phyloP scores from a whole-genome alignment of 2,329 filamentous ascomycete species.

The Hypoxylon sp. region DNA sequence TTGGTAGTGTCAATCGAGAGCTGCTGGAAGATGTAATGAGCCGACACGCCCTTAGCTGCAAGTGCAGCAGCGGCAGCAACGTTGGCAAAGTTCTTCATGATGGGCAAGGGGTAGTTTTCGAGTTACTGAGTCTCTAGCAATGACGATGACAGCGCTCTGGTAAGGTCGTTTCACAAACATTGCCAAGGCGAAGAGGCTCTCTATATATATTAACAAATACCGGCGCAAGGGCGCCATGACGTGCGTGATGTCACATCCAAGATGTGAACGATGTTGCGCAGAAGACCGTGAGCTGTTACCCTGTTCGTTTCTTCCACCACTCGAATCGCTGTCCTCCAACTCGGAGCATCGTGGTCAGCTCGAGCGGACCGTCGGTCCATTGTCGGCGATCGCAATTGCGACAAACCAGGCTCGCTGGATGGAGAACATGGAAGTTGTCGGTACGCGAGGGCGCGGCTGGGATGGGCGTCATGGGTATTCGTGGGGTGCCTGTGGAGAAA shows the following conservation, averaged over 20 bases:
- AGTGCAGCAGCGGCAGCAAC: slow-evolving; percentile 54
- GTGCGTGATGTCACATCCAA: slow-evolving; percentile 31
- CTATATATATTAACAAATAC: slow-evolving; percentile 42
- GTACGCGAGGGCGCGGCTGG: slow-evolving; percentile 19
- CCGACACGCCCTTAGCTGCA: slow-evolving; percentile 54
- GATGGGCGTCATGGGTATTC: slow-evolving; percentile 30
- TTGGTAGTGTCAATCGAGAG: slow-evolving; percentile 54
- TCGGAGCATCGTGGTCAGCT: slow-evolving; percentile 5
- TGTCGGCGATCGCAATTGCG: slow-evolving; percentile 31
- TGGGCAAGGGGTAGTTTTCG: slow-evolving; percentile 25
- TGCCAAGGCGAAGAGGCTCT: slow-evolving; percentile 21
- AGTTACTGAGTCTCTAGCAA: slow-evolving; percentile 12
- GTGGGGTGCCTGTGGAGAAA: slow-evolving; percentile 42
- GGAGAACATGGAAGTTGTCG: slow-evolving; percentile 12
- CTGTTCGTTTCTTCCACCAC: slow-evolving; percentile 21
- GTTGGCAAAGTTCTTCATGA: slow-evolving; percentile 55
- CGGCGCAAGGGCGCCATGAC: slow-evolving; percentile 11
- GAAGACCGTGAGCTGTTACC: slow-evolving; percentile 9
- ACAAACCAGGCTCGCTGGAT: slow-evolving; percentile 14
- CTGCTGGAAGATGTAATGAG: slow-evolving; percentile 62
- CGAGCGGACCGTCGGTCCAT: slow-evolving; percentile 46
- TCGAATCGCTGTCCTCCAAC: slow-evolving; percentile 16
- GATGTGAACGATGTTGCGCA: slow-evolving; percentile 4
- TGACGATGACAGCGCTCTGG: slow-evolving; percentile 22
- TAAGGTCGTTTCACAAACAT: slow-evolving; percentile 19